Evolutionary conservation across 352 stramenopile genomes (phyloP).

Genomic region (Thraustotheca clavata): DNA sequence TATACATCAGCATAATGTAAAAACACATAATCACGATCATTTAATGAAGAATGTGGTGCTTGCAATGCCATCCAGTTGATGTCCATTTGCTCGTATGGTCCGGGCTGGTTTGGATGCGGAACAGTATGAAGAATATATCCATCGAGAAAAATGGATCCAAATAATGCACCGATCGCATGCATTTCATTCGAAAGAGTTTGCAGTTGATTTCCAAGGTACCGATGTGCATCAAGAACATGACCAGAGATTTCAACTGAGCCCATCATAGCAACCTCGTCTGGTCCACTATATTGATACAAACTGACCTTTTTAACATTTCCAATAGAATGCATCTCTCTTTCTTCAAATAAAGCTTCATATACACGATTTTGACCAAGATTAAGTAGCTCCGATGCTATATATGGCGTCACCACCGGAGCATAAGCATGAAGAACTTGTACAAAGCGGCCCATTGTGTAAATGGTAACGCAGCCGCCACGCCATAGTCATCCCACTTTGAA

Average conservation of each 20-base stretch:
- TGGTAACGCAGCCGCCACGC: neutral
- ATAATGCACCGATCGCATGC: neutral
- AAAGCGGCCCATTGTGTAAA: neutral
- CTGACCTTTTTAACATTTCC: neutral
- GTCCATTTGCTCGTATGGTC: constrained; percentile 8
- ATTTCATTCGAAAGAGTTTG: neutral
- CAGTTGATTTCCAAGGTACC: constrained; percentile 5
- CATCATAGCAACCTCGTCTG: neutral
- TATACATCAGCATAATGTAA: constrained; percentile 14
- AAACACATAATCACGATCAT: constrained; percentile 12
- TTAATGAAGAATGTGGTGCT: neutral
- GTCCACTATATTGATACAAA: neutral
- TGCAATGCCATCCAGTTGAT: constrained; percentile 12
- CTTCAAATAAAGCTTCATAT: neutral
- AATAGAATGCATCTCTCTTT: neutral
- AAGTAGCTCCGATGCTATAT: constrained; percentile 7
- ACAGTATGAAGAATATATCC: neutral
- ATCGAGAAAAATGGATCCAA: constrained; percentile 2
- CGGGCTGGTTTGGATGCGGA: neutral
- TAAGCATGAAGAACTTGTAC: neutral
- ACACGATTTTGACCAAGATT: constrained; percentile 3
- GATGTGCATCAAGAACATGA: constrained; percentile 6
- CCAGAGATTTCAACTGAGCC: neutral
- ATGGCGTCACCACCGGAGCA: constrained; percentile 8
- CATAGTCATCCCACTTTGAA: neutral